A percentile compares a stretch with the other conserved stretches of the same genome.
phyloP scores from a whole-genome alignment of 1,284 basidiomycete genomes.

The Sparassis latifolia region DNA sequence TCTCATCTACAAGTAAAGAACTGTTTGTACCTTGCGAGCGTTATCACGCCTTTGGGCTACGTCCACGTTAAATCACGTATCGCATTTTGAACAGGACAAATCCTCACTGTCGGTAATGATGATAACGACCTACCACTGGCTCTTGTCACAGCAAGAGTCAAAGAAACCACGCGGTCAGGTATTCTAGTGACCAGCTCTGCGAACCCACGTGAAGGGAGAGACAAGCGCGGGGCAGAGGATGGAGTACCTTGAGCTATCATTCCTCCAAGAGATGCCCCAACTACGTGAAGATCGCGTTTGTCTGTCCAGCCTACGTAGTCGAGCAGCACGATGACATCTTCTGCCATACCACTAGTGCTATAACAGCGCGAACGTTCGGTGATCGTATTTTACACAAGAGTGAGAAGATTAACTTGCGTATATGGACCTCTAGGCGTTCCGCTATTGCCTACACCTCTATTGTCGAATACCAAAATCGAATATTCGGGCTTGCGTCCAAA shows the following conservation, averaged over 20 bases:
- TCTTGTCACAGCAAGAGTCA: conserved; percentile 67
- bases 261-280: conserved; percentile 79
- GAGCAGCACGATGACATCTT: conserved; percentile 65
- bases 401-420: conserved; percentile 26
- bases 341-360: conserved; percentile 75
- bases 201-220: not conserved
- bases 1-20: not conserved
- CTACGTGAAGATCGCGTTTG: conserved; percentile 58
- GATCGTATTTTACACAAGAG: not conserved
- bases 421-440: conserved; percentile 69
- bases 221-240: not conserved
- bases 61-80: too few species aligned
- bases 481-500: conserved; percentile 46
- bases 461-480: conserved; percentile 78
- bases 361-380: conserved; percentile 1
- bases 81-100: too few species aligned
- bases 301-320: conserved; percentile 71
- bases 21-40: not conserved
- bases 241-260: conserved; percentile 74
- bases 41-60: too few species aligned
- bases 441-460: conserved; percentile 81
- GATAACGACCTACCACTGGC: conserved; percentile 45
- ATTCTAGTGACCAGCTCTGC: conserved; percentile 63
- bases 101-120: conserved; percentile 54
- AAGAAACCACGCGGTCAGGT: conserved; percentile 59